Evolutionary conservation across 768 basidiomycete genomes (phyloP), one percentile per base, ranked within the genome.

Genomic region (Russula earlei): DNA sequence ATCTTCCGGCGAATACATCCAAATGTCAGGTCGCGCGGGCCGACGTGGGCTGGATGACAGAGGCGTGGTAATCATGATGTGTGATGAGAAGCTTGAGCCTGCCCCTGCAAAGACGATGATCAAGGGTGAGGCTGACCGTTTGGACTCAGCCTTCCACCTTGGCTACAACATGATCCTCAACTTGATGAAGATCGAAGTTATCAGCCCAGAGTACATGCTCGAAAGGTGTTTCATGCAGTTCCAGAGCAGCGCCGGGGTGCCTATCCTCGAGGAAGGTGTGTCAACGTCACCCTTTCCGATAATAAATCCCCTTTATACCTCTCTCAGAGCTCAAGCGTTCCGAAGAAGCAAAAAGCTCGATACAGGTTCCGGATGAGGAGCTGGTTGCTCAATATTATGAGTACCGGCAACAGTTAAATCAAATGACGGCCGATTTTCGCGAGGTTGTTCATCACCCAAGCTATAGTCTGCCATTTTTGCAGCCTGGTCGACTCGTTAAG

Each of bases 61-160:
- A n/a, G 96, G 96, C 52, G 91, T 98, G 48, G 96, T 99, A 49
- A 97, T 99, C 64, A 89, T 99, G 91, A 98, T 99, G 96, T 89
- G 88, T 68, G 96, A 98, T 69, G 92, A 98, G 73, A 97, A 95
- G 71, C 77, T 99, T 43, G 96, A 98, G 64, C 94, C 96, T 0
- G 68, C 80, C 2, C 82, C 87, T 0, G 94, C 96, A 36, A 98
- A 95, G 74, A 79, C 77, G 51, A 99, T 99, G 96, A 87, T 99
- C 65, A 98, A 97, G 70, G 96, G 96, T 44, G 87, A 95, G 73
- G 93, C 96, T 4, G 95, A 99, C 68, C 77, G 94, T 46, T 75
- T 99, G 49, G 93, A 98, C 69, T 99, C 96, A 6, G 96, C 96
- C 4, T 99, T 99, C 75, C 93, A 97, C 71, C 75, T 99, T 14